Evolutionary conservation across 2,329 filamentous ascomycete genomes (phyloP).

Genomic region (Drechslerella dactyloides): DNA sequence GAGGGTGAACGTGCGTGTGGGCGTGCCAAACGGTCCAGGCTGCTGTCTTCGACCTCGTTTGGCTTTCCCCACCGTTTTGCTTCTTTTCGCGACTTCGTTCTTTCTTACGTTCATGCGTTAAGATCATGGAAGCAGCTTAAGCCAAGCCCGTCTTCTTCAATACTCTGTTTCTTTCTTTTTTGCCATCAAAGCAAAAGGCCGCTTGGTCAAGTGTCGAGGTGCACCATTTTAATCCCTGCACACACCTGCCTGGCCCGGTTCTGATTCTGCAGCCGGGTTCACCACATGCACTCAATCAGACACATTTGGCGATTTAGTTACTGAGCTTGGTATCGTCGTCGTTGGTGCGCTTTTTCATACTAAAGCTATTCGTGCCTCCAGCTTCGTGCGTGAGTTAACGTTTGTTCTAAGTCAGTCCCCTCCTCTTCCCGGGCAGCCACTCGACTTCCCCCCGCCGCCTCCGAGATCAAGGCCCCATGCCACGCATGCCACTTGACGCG

Average conservation of each 20-base stretch:
- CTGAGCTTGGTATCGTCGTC: not conserved
- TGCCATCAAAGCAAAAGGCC: not conserved
- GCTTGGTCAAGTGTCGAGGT: not conserved
- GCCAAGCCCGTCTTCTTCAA: conserved; percentile 19
- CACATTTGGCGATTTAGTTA: conserved; percentile 49
- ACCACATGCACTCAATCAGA: conserved; percentile 49
- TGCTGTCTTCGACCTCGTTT: conserved; percentile 29
- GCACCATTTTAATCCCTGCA: not conserved
- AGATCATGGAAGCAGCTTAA: conserved; percentile 2
- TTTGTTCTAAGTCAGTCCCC: conserved; percentile 13
- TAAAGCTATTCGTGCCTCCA: no score
- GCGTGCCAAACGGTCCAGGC: conserved; percentile 42
- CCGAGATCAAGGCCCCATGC: no score
- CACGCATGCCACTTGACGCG: conserved; percentile 51
- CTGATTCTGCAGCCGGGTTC: conserved; percentile 44
- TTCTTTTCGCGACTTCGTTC: conserved; percentile 7
- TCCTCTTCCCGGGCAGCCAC: conserved; percentile 45
- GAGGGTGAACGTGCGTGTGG: conserved; percentile 18
- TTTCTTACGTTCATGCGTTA: no score
- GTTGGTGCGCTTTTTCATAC: not conserved
- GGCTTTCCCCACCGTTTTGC: not conserved
- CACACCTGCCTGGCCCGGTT: conserved; percentile 36
- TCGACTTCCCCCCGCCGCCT: no score
- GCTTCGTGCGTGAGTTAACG: conserved; percentile 3
- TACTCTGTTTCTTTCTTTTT: conserved; percentile 26